Base-by-base conservation (phyloP, 176 grass and related monocot species). In the Oryza glaberrima region DNA sequence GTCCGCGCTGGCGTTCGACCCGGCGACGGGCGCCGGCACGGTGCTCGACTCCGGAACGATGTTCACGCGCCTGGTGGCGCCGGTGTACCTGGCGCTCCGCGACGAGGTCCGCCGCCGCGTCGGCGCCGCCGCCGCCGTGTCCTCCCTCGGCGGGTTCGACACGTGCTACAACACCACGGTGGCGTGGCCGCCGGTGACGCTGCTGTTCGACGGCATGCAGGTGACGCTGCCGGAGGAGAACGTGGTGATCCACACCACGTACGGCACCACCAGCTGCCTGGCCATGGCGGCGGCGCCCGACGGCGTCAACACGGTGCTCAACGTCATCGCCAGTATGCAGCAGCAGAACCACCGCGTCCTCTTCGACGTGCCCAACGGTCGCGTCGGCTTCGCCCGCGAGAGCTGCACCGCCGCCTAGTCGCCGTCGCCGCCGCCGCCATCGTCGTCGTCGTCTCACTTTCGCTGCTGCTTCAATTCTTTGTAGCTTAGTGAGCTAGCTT, bases 281-380 rank as follows among this genome's bases (percentile, higher is more conserved):
- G 94, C 92, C 0, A 94, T 97, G 90, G 92, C 90, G 11, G 86
- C 92, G 1, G 72, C 85, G 56, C 92, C 92, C 43, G 90, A 90
- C 46, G 90, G 92, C 46, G 73, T 91, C 5, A 94, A 97, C 82
- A 89, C 92, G 15, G 88, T 93, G 88, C 88, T 97, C 81, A 97
- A 94, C 65, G 95, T 97, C 77, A 83, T 97, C 71, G 95, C 88
- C 2, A 97, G 89, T 44, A 92, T 97, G 95, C 95, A 97, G 84
- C 95, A 97, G 86, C 95, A 97, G 88, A 97, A 97, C 88, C 92
- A 97, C 81, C 85, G 95, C 46, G 30, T 97, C 12, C 84, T 97
- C 11, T 97, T 97, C 81, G 95, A 97, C 73, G 69, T 94, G 77
- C 92, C 95, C 75, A 94, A 94, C 15, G 44, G 83, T 2, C 86